Percentiles rank a stretch among this genome's conserved stretches.
These are phyloP conservation scores for Endoconidiophora polonica DNA, from an alignment of 2,329 filamentous ascomycete genomes.

Conservation along the genomic window DNA sequence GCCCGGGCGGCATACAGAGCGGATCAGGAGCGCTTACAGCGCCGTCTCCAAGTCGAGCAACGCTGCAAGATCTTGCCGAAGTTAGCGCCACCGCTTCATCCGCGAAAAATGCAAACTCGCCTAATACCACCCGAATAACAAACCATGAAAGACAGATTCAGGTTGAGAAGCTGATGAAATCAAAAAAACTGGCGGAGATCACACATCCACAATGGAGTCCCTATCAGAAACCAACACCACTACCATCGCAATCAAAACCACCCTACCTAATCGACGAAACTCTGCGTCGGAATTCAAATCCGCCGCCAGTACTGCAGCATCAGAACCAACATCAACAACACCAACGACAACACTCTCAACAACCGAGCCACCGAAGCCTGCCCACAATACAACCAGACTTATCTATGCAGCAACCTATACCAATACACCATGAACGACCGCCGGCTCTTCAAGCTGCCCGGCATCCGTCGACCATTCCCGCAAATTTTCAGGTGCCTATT, in stretches of 20 bases:
- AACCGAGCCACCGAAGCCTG: background rate
- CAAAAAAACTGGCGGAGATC: too few relatives aligned
- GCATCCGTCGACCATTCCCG: background rate
- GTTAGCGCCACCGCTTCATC: conserved; percentile 10
- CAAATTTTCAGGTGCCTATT: background rate
- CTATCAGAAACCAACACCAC: background rate
- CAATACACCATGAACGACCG: background rate
- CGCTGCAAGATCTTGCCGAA: conserved; percentile 10
- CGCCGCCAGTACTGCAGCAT: background rate
- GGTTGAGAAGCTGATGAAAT: too few relatives aligned
- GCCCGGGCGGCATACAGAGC: background rate
- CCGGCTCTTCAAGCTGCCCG: background rate
- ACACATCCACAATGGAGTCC: background rate
- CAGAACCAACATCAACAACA: background rate
- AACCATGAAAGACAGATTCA: too few relatives aligned
- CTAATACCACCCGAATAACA: background rate
- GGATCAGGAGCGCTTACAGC: background rate
- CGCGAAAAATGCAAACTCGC: background rate
- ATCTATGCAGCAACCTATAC: background rate
- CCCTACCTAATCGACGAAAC: background rate
- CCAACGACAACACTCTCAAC: background rate
- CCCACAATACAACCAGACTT: too few relatives aligned
- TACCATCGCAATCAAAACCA: background rate
- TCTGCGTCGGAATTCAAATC: background rate
- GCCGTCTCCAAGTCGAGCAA: conserved; percentile 7